Percentiles rank a stretch among this genome's conserved stretches.
Evolutionary conservation across 306 rosid species (phyloP).

Genomic region (Pyrus pyrifolia): DNA sequence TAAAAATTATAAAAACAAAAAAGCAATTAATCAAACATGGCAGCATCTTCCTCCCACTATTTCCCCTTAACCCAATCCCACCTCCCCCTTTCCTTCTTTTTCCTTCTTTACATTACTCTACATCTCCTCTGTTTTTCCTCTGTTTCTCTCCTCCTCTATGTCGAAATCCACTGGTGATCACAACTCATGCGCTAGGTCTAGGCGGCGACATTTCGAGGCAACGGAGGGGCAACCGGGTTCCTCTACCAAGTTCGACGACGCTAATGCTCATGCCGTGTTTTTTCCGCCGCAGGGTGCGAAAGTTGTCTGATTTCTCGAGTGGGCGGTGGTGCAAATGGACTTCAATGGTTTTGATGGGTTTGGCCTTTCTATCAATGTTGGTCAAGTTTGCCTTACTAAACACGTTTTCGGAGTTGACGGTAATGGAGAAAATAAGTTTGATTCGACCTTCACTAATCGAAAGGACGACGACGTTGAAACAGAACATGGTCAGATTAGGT

Average conservation of each 20-base stretch:
- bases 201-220: constrained; percentile 21
- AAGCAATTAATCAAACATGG: constrained; percentile 2
- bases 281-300: background rate
- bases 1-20: constrained; percentile 5
- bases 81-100: background rate
- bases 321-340: constrained; percentile 9
- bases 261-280: background rate
- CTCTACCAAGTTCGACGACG: background rate
- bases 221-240: background rate
- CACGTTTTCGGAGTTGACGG: constrained; percentile 17
- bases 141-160: background rate
- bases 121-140: background rate
- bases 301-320: background rate
- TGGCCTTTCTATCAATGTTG: constrained; percentile 29
- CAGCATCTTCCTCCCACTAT: background rate
- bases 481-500: background rate
- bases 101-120: background rate
- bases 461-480: background rate
- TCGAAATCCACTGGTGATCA: background rate
- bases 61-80: background rate
- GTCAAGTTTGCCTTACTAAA: constrained; percentile 36
- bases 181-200: background rate
- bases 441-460: background rate
- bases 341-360: constrained; percentile 24
- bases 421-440: background rate